Evolutionary conservation across 2,329 filamentous ascomycete genomes (phyloP), one percentile per base, ranked within the genome.

Genomic region (Microdochium paspali): DNA sequence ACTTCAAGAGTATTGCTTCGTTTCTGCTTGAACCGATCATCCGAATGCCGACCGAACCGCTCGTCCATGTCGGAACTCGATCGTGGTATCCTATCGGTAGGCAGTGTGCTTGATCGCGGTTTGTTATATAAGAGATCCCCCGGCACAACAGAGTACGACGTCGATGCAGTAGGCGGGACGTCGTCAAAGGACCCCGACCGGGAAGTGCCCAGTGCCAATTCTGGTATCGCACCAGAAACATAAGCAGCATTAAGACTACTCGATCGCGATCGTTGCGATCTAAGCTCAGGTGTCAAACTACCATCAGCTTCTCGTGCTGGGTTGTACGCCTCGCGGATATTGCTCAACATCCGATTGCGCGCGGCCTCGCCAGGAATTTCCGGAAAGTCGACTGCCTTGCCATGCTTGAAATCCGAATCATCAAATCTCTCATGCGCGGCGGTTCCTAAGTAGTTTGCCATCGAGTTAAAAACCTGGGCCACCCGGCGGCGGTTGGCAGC

Each of bases 351-450:
- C 1, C 53, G 56, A 44, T 79, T 79, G 25, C 74, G 67, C 2
- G 61, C 50, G 1, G 51, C 54, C 52, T 82, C 78, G 2, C 76
- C 79, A 0, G 79, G 79, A 0, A 79, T 65, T 47, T 73, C 69
- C 0, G 79, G 79, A 44, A 72, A 83, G n/a, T 68, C 64, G n/a
- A 61, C 57, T 3, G 73, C 71, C 40, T 62, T 63, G 18, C 72
- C 69, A 3, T 60, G 61, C 44, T 67, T 68, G 53, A 78, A 79
- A 1, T 68, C 68, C 0, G 68, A 68, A 25, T 73, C 67, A 46
- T 79, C 71, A 47, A 72, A 71, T 7, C 64, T 66, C n/a, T 73
- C 65, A 2, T 68, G 64, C 1, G 70, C 66, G 25, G 74, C 69
- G 0, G 69, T 71, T 3, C 72, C 71, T 1, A 82, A 53, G 13